Base-by-base conservation (phyloP, 1,284 basidiomycete species). In the Boletellus deceptivus region DNA sequence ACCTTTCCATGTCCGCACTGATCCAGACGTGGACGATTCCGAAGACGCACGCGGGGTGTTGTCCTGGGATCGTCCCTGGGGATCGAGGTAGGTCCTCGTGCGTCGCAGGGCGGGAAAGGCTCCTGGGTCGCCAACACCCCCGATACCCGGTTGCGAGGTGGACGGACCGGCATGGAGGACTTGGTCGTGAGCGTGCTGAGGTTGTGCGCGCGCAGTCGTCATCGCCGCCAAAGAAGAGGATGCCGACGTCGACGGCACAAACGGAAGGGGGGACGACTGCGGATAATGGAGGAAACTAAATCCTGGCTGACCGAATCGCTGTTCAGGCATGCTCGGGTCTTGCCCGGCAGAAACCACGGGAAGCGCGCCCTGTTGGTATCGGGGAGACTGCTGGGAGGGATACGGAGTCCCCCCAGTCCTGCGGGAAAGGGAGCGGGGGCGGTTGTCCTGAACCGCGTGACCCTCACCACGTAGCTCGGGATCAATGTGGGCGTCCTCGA, bases 401-500 rank as follows among this genome's bases (percentile, higher is more conserved):
- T 68, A 70, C 5, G 67, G 65, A 17, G 53, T 56, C 6, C 56
- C 52, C 13, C 53, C 59, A 16, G 51, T 3, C 14, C 69, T 57
- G 38, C 69, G 57, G 16, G 55, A 50, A 8, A 40, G 17, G 9
- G 67, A 52, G n/a, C 66, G 60, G n/a, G 60, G 43, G 14, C 59
- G 55, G 43, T 62, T 46, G 55, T 68, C 64, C 7, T 72, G 69
- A 14, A 72, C 69, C 29, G 68, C 53, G 43, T 74, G 72, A 9
- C 60, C 59, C 39, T 62, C 61, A 7, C 55, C 54, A 22, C 64
- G 61, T 38, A 72, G 52, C 16, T 59, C 60, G 8, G 75, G 69
- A 50, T 76, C 75, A 49, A 74, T 69, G 29, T 62, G 56, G 3
- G 53, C 34, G 24, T 75, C 70, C 11, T 67, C 67, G 8, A 54